Base-by-base conservation (phyloP, 1,284 basidiomycete species). In the Microbotryum silenes-acaulis region DNA sequence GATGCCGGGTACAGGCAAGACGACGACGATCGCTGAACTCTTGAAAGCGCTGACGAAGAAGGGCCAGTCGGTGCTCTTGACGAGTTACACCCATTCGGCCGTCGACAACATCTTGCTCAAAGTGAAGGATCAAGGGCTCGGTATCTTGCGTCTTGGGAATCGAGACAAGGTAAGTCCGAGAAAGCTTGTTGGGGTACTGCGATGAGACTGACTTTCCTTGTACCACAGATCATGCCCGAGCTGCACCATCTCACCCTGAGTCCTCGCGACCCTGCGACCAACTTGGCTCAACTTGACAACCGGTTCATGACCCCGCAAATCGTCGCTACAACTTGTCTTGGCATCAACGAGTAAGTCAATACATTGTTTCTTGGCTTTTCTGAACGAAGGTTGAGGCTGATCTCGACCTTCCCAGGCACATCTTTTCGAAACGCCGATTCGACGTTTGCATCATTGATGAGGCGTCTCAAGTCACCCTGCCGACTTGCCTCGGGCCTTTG, bases 371-470 rank as follows among this genome's bases (percentile, higher is more conserved):
- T 55, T 51, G 6, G 4, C n/a, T 27, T n/a, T 12, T 20, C 18
- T 23, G 20, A 20, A 33, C 16, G 61, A 37, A 12, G n/a, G 37
- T 42, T 51, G 6, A 56, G 57, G 58, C 59, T 14, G 12, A 16
- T 46, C 16, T 2, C 6, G 8, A 20, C 23, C 14, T 46, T 42
- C 29, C 2, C 68, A 93, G 91, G 71, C 84, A 91, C 0, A 72
- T 97, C 6, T 97, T 98, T 75, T 81, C 83, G 48, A 82, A 87
- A 25, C 81, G 91, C 7, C 83, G 79, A 10, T 99, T 98, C 72
- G 93, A 99, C 75, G 94, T 93, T 72, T 98, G 94, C 77, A 97
- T 98, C 62, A 87, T 98, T 16, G 96, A 98, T 70, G 96, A 98
- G 74, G 96, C 94, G 0, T 97, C 93, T 0, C 96, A 99, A 75